A percentile compares a stretch with the other conserved stretches of the same genome.
These are phyloP conservation scores for Penicillium diatomitis DNA, from an alignment of 495 filamentous ascomycete species.

Conservation along the genomic window DNA sequence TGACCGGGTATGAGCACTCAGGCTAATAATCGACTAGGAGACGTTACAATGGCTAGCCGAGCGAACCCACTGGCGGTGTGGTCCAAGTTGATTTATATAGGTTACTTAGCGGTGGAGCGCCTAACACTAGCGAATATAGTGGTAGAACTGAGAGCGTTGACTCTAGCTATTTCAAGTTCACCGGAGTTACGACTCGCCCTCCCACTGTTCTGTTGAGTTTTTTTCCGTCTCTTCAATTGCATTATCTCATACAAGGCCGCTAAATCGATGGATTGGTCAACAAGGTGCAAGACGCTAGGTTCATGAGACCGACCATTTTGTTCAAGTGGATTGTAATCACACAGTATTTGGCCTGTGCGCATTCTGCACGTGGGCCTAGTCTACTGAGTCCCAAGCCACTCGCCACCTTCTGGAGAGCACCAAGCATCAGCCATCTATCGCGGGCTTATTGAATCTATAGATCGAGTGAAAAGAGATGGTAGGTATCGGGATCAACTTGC, in stretches of 20 bases:
- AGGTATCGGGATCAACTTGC: constrained; percentile 12
- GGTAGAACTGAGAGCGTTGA: too few relatives aligned
- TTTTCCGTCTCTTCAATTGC: constrained; percentile 5
- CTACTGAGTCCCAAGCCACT: constrained; percentile 7
- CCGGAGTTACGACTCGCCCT: constrained; percentile 22
- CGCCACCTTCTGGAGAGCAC: constrained; percentile 4
- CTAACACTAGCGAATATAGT: too few relatives aligned
- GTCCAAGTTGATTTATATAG: constrained; percentile 37
- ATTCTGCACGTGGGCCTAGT: too few relatives aligned
- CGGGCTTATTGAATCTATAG: constrained; percentile 19
- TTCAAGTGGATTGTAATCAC: constrained; percentile 20
- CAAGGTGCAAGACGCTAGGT: constrained; percentile 1
- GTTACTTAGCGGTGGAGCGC: constrained; percentile 9
- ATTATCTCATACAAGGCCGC: constrained; percentile 7
- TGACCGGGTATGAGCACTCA: constrained; percentile 22
- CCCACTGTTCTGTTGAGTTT: constrained; percentile 16
- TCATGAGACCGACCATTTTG: constrained; percentile 17
- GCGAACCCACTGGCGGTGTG: constrained; percentile 20
- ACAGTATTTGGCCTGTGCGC: constrained; percentile 8
- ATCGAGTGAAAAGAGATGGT: constrained; percentile 16
- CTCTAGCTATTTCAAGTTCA: constrained; percentile 19
- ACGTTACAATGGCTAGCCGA: constrained; percentile 33
- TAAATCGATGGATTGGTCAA: constrained; percentile 4
- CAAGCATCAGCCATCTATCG: constrained; percentile 17
- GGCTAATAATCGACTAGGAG: constrained; percentile 31